A percentile compares a stretch with the other conserved stretches of the same genome.
Evolutionary conservation across 2,329 filamentous ascomycete genomes (phyloP).

Genomic region (Zymoseptoria pseudotritici): DNA sequence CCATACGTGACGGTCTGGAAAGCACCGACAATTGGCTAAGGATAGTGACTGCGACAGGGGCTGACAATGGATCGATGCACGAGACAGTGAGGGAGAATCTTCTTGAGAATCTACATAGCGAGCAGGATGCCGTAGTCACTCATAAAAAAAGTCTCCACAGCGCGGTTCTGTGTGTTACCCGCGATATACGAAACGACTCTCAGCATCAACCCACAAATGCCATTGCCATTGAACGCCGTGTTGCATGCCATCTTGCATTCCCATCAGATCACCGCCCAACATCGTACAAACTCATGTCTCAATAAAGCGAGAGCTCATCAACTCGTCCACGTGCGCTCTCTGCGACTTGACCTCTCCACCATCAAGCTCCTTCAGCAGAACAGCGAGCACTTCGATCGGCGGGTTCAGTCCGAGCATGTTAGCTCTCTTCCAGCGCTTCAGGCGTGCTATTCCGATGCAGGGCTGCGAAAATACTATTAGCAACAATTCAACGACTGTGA

Average conservation of each 20-base stretch:
- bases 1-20: not conserved
- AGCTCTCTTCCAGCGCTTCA: slow-evolving; percentile 83
- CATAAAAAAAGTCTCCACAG: not conserved
- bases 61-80: not conserved
- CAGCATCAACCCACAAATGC: not conserved
- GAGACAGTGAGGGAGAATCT: not conserved
- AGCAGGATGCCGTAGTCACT: not conserved
- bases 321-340: slow-evolving; percentile 66
- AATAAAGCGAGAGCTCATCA: slow-evolving; percentile 45
- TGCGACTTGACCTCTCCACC: slow-evolving; percentile 49
- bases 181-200: not conserved
- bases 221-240: not conserved
- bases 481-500: not conserved
- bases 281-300: slow-evolving; percentile 25
- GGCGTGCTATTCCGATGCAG: slow-evolving; percentile 73
- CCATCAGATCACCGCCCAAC: not conserved
- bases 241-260: not conserved
- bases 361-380: slow-evolving; percentile 65
- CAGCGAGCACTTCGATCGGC: slow-evolving; percentile 81
- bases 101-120: not conserved
- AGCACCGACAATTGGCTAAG: not conserved
- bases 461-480: slow-evolving; percentile 50
- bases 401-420: slow-evolving; percentile 75
- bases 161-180: not conserved
- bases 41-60: too few relatives aligned